phyloP scores from a whole-genome alignment of 1,284 basidiomycete genomes.

The Apiotrichum porosum region DNA sequence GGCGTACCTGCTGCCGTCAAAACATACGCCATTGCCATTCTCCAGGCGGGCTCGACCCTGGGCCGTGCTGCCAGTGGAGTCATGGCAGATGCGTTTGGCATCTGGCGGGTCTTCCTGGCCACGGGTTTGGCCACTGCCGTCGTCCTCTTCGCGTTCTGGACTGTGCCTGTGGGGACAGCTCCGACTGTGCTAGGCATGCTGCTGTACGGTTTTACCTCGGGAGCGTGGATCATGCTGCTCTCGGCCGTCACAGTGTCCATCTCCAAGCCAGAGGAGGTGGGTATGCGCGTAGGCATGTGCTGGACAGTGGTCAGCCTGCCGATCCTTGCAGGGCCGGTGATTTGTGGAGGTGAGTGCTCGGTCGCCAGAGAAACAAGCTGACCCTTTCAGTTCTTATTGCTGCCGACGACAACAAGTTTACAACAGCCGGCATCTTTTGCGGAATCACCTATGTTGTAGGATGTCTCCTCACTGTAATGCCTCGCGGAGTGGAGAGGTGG shows the following conservation, averaged over 20 bases:
- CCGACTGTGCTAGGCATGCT: slow-evolving; percentile 29
- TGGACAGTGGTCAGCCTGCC: slow-evolving; percentile 34
- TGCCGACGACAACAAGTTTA: slow-evolving; percentile 21
- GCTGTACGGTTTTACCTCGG: slow-evolving; percentile 33
- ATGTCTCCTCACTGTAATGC: too few relatives aligned
- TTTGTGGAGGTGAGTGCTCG: slow-evolving; percentile 30
- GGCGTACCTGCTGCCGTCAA: slow-evolving; percentile 3
- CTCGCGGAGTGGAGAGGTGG: too few relatives aligned
- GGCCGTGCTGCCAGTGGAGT: slow-evolving; percentile 21
- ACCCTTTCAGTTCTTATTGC: slow-evolving; percentile 20
- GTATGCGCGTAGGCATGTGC: slow-evolving; percentile 42
- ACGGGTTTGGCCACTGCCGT: slow-evolving; percentile 12
- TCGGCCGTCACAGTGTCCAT: slow-evolving; percentile 37
- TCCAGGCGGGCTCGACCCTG: slow-evolving; percentile 23
- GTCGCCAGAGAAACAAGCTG: too few relatives aligned
- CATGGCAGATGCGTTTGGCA: slow-evolving; percentile 21
- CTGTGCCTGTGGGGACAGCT: slow-evolving; percentile 15
- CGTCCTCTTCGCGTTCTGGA: slow-evolving; percentile 25
- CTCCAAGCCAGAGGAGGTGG: slow-evolving; percentile 35
- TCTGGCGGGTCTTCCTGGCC: slow-evolving; percentile 18
- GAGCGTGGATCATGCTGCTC: slow-evolving; percentile 41
- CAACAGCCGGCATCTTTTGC: slow-evolving; percentile 33
- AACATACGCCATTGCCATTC: slow-evolving; percentile 18
- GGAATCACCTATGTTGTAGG: slow-evolving; percentile 27
- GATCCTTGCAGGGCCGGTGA: slow-evolving; percentile 37